Evolutionary conservation across 495 filamentous ascomycete species (phyloP), one percentile per base, ranked within the genome.

Genomic region (Baudoinia panamericana): DNA sequence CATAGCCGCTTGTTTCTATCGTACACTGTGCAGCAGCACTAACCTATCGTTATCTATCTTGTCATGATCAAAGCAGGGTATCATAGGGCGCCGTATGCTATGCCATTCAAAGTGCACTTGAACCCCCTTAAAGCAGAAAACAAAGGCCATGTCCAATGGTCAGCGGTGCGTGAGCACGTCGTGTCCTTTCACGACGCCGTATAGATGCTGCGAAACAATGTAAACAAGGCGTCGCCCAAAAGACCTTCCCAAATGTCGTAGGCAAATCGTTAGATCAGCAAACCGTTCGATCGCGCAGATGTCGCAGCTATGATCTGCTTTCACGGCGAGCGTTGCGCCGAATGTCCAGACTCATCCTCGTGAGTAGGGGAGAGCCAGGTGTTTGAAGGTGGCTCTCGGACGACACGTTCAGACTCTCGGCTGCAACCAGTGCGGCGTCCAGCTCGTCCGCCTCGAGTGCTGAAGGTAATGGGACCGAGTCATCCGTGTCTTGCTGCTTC

Each of bases 371-470:
- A 1, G 48, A 51, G 25, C 44, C 46, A 1, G 48, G 48, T 19
- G 36, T 45, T 11, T 41, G 23, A 3, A 45, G 13, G 25, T 42
- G 28, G 32, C 36, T 36, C 5, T 46, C 48, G 12, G 35, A 39
- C 5, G 48, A 36, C 7, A 35, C 32, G 22, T 37, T 44, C 23
- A 37, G 27, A 23, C 39, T 43, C 20, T 48, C 45, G 10, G 46
- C 46, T 15, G 48, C 48, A 43, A 46, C 43, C 30, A 51, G 41
- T 25, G 48, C 33, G 11, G 36, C 37, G 21, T 43, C 34, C 26
- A 41, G 28, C 15, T 51, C 43, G 36, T 4, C 31, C 11, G 42
- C 33, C 27, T 45, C 42, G 4, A 45, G 48, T 7, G 37, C 41
- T 27, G 29, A 46, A 7, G 37, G 48, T 11, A 32, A 26, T 10